Evolutionary conservation across 2,329 filamentous ascomycete species (phyloP), one percentile per base, ranked within the genome.

Genomic region (Exserohilum turcica): DNA sequence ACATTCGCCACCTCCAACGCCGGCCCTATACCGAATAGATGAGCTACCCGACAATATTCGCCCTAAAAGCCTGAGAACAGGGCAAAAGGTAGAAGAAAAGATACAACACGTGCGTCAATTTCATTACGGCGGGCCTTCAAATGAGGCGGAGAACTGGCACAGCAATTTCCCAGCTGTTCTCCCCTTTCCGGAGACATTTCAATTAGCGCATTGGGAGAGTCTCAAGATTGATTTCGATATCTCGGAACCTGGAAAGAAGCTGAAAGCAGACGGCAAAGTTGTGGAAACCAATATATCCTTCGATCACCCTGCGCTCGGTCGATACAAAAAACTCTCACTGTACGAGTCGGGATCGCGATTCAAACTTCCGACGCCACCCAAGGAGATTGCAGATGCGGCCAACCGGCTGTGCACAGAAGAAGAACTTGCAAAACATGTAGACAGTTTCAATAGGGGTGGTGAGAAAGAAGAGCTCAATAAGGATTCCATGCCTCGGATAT

Each of bases 321-420:
- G 39, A 7, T 55, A 61, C 42, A 56, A 61, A 10, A 32, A 37
- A 3, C 43, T 61, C 7, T 21, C 29, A n/a, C 44, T 37, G 15
- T 68, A 52, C 42, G 68, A 73, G 13, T 68, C 66, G 36, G 70
- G 70, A 2, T 71, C 68, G 2, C 60, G 60, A 6, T 71, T 68
- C 58, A 67, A 62, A 54, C 57, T 71, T 10, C 66, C 69, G 3
- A 9, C 10, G 3, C 8, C 49, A 9, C 42, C 46, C 5, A 18
- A 50, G 2, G 9, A 29, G 3, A 38, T 50, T 15, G 38, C 56
- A 10, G 29, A 45, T 6, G 31, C 33, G 28, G 43, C 65, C n/a
- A 48, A 36, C 2, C 27, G 32, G 6, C 28, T 56, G 19, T 53
- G 52, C 9, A 60, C 47, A 12, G 21, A 3, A 2, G 2, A 32